These are phyloP conservation scores for Apiospora sp. DNA, from an alignment of 2,329 filamentous ascomycete genomes.

Conservation along the genomic window DNA sequence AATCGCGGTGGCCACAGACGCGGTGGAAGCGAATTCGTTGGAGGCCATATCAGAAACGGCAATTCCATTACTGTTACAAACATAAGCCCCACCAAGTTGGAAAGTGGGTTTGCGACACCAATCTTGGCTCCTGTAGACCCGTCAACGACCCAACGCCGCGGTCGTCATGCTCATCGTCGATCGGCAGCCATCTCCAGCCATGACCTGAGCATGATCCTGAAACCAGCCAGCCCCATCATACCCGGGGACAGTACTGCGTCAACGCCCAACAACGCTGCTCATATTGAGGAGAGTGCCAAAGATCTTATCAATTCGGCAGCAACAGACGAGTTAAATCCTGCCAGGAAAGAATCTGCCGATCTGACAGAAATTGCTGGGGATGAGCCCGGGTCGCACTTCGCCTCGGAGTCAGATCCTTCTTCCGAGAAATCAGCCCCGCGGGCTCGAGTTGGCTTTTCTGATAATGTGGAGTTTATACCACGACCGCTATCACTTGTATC, in stretches of 20 bases:
- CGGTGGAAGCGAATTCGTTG: constrained; percentile 87
- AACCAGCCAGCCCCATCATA: constrained; percentile 61
- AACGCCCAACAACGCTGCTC: constrained; percentile 63
- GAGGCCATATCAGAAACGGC: constrained; percentile 69
- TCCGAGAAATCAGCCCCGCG: constrained; percentile 53
- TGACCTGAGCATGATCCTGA: constrained; percentile 76
- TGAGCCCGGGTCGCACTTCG: constrained; percentile 36
- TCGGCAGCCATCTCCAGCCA: constrained; percentile 85
- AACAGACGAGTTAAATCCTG: background rate
- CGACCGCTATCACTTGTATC: constrained; percentile 85
- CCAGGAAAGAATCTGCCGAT: constrained; percentile 7
- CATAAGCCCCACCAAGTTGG: constrained; percentile 73
- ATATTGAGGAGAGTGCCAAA: constrained; percentile 47
- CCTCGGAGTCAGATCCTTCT: constrained; percentile 31
- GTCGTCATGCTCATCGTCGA: constrained; percentile 77
- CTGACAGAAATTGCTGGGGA: constrained; percentile 31
- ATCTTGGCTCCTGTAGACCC: constrained; percentile 56
- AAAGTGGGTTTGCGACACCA: constrained; percentile 65
- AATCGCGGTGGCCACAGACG: constrained; percentile 78
- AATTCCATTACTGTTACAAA: constrained; percentile 69
- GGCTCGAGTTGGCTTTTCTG: constrained; percentile 82
- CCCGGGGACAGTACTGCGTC: constrained; percentile 66
- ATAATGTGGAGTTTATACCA: constrained; percentile 83
- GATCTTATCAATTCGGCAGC: constrained; percentile 26
- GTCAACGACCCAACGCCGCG: constrained; percentile 62